Evolutionary conservation across 2,329 filamentous ascomycete species (phyloP), one percentile per base, ranked within the genome.

Genomic region (Alternaria ventricosa): DNA sequence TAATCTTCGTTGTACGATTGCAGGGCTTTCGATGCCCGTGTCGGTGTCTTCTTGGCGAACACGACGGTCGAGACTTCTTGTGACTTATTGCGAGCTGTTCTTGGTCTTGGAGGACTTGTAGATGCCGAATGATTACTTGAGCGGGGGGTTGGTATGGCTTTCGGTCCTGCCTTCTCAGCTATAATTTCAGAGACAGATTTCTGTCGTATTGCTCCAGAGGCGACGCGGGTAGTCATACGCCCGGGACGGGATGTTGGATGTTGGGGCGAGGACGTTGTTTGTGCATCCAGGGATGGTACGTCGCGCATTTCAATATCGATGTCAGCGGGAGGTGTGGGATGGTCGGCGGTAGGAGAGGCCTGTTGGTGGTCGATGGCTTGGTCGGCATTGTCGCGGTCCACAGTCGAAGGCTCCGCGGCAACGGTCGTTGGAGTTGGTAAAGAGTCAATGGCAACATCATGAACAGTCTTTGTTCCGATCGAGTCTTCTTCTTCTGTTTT

Each of bases 161-260:
- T 66, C 77, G 76, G 66, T 44, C 75, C 75, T 45, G 87, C 84
- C 18, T 84, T 85, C 63, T 88, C 88, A 56, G 88, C 89, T 6
- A 92, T 82, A 45, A 92, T 91, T 76, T 93, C 91, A 18, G 88
- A 90, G 5, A 92, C 89, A 6, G 90, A 92, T 73, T 92, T 93
- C 56, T 90, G 88, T 64, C 88, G 85, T 70, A 92, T 88, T 3
- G 89, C 88, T 45, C 90, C 90, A 10, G 91, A 92, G 4, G 89
- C 88, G 22, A 92, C 88, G 69, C 90, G 82, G 1, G 90, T 92
- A 11, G 89, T 90, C 81, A 90, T 90, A 28, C 89, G 85, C 69
- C 86, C 85, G 5, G 80, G 72, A 18, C 55, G 66, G 20, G 71
- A 41, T 30, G 68, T 56, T 30, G 46, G 61, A 61, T 55, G 54